These are phyloP conservation scores for Lachancea mirantina DNA, from an alignment of 805 yeast species.

Conservation along the genomic window DNA sequence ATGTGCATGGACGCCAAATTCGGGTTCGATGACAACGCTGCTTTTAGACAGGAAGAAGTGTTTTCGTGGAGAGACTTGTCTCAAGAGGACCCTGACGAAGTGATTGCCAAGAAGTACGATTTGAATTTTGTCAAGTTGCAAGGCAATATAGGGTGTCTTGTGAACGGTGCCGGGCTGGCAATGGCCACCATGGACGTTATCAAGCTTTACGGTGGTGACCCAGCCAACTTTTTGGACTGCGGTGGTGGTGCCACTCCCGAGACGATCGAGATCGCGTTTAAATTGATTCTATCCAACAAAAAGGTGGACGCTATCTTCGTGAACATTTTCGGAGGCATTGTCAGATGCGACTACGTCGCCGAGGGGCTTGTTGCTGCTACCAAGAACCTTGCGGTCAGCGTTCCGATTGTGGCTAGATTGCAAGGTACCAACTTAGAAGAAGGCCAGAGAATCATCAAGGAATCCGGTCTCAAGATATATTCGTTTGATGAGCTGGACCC, in stretches of 20 bases:
- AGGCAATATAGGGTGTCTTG: constrained; percentile 98
- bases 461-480: constrained; percentile 89
- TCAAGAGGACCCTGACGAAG: constrained; percentile 98
- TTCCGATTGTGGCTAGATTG: constrained; percentile 95
- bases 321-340: constrained; percentile 98
- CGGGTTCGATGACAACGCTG: constrained; percentile 95
- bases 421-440: constrained; percentile 94
- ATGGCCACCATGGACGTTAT: constrained; percentile 99
- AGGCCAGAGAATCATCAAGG: constrained; percentile 78
- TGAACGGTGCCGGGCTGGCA: constrained; percentile 99
- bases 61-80: constrained; percentile 94
- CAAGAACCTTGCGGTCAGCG: constrained; percentile 78
- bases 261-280: constrained; percentile 95
- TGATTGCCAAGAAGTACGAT: constrained; percentile 81
- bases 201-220: constrained; percentile 95
- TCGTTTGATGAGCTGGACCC: constrained; percentile 90
- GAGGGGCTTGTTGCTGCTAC: constrained; percentile 94
- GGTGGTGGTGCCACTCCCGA: constrained; percentile 99
- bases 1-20: constrained; percentile 99
- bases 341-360: constrained; percentile 98
- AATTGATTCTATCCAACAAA: constrained; percentile 81
- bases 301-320: constrained; percentile 93
- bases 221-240: constrained; percentile 98
- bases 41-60: constrained; percentile 89
- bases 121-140: constrained; percentile 95